Base-by-base conservation (phyloP, 2,329 filamentous ascomycete species). In the Phyllosticta citriasiana region DNA sequence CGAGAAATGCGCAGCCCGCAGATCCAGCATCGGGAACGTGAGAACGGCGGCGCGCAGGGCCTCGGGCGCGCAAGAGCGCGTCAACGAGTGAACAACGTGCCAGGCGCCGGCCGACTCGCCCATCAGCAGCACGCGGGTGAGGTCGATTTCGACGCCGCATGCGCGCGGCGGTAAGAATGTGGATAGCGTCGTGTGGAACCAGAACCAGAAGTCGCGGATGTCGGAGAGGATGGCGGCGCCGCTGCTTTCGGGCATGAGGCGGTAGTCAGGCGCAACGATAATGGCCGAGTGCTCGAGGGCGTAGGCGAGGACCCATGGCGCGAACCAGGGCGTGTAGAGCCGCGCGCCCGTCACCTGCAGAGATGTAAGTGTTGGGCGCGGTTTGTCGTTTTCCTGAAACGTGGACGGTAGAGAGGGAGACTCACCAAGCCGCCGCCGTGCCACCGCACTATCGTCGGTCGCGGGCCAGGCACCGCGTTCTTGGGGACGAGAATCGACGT, bases 181-280 rank as follows among this genome's bases (percentile, higher is more conserved):
- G 0, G 60, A 55, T 1, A 69, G 66, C n/a, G 63, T 62, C 8
- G 57, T 64, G 51, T 67, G 62, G 51, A 79, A 64, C 80, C 80
- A 82, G 4, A 63, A 63, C 77, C 77, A 82, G 66, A 81, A 79
- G 63, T 79, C 76, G 8, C 68, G 59, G 0, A 82, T 63, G 65
- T 83, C 80, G 5, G 74, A 66, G 25, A 81, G 70, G 61, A 81
- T 78, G 16, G 82, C 77, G 2, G 69, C 55, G 35, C 78, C 77
- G 22, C 61, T 77, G 59, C 76, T 71, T 62, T 82, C 79, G 24
- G 80, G 80, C n/a, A 80, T 63, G 3, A 83, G 75, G 8, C 80
- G 79, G 69, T 83, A 80, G 67, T 80, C 77, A 0, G 79, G 76
- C 1, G 74, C 69, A 6, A 82, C 66, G 26, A 78, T 70, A 53